phyloP scores from a whole-genome alignment of 805 yeast species.

The Saccharomycopsis sp. region DNA sequence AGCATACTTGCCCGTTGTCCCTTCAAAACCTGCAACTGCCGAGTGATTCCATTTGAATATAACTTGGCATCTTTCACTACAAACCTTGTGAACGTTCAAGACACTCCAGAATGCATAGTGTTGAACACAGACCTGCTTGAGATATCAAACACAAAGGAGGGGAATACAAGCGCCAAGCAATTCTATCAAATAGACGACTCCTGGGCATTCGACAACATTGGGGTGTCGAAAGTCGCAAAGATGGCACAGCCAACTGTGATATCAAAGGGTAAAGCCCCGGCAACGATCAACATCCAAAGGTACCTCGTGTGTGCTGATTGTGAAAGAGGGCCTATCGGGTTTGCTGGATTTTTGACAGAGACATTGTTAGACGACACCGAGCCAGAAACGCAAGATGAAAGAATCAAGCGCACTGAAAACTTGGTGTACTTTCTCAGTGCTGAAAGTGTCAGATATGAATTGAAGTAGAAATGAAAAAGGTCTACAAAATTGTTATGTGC shows the following conservation, averaged over 20 bases:
- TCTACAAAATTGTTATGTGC: too few species aligned
- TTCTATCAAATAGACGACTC: conserved; percentile 46
- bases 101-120: conserved; percentile 14
- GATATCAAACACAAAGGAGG: conserved; percentile 7
- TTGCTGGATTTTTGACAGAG: conserved; percentile 36
- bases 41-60: conserved; percentile 15
- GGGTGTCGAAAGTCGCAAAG: conserved; percentile 43
- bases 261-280: conserved; percentile 22
- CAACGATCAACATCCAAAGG: conserved; percentile 36
- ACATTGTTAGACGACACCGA: conserved; percentile 17
- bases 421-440: conserved; percentile 38
- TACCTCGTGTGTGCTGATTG: conserved; percentile 66
- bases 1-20: conserved; percentile 15
- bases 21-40: conserved; percentile 12
- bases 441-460: conserved; percentile 35
- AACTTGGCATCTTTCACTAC: not conserved
- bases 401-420: conserved; percentile 30
- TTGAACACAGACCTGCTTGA: conserved; percentile 9
- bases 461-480: conserved; percentile 1
- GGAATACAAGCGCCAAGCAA: not conserved
- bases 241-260: conserved; percentile 12
- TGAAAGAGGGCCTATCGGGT: conserved; percentile 71
- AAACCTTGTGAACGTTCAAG: conserved; percentile 6
- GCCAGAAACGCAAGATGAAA: conserved; percentile 21
- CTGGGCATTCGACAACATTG: conserved; percentile 77